A percentile compares a stretch with the other conserved stretches of the same genome.
phyloP scores from a whole-genome alignment of 2,329 filamentous ascomycete genomes.

The Pezicula carpinea region DNA sequence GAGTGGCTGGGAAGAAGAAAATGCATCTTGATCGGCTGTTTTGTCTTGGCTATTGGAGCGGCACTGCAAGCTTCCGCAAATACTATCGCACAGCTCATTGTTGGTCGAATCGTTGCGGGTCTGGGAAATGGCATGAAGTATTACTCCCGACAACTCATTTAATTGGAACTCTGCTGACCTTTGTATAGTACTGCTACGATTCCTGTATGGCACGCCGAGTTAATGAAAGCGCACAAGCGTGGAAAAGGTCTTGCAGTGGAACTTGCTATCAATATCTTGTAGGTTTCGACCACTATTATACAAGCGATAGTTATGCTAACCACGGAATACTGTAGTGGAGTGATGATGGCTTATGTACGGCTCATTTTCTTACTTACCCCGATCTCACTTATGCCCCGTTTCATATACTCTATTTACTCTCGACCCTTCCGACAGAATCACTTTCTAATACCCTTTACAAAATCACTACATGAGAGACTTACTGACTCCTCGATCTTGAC shows the following conservation, averaged over 20 bases:
- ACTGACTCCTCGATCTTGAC: too few relatives aligned
- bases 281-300: slow-evolving; percentile 1
- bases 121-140: slow-evolving; percentile 41
- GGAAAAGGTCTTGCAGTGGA: slow-evolving; percentile 32
- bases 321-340: slow-evolving; percentile 14
- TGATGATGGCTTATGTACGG: slow-evolving; percentile 31
- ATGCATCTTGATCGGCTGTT: slow-evolving; percentile 37
- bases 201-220: slow-evolving; percentile 44
- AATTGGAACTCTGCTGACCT: too few relatives aligned
- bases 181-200: slow-evolving; percentile 29
- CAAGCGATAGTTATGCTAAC: too few relatives aligned
- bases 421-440: too few relatives aligned
- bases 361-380: too few relatives aligned
- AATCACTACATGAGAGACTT: too few relatives aligned
- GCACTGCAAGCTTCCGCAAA: slow-evolving; percentile 37
- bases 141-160: too few relatives aligned
- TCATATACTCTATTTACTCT: too few relatives aligned
- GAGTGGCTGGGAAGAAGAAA: slow-evolving; percentile 39
- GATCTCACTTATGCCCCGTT: too few relatives aligned
- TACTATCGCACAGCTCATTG: slow-evolving; percentile 37
- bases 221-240: slow-evolving; percentile 35
- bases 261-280: slow-evolving; percentile 34
- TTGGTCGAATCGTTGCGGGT: slow-evolving; percentile 40
- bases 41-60: slow-evolving; percentile 38
- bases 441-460: too few relatives aligned